Conservation (phyloP, 768 basidiomycete genomes). For the Candolleomyces efflorescens region DNA sequence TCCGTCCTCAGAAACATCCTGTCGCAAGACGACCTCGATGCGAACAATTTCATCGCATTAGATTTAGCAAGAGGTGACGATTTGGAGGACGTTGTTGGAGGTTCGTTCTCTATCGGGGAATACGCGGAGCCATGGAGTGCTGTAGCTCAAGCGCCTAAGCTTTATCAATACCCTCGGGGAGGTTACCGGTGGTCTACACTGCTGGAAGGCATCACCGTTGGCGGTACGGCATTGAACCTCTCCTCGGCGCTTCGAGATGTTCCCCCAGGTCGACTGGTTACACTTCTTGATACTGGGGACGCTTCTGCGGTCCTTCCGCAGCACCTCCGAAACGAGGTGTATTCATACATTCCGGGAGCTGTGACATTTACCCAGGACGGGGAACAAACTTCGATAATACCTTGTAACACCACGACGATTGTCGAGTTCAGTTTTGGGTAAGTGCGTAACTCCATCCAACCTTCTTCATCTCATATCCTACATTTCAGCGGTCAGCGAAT, state of each 20-base stretch:
- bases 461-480: conserved; percentile 8
- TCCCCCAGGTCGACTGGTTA: conserved; percentile 26
- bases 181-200: conserved; percentile 38
- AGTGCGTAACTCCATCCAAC: background rate
- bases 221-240: conserved; percentile 22
- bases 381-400: conserved; percentile 31
- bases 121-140: conserved; percentile 30
- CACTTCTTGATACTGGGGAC: conserved; percentile 2
- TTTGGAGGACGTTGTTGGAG: conserved; percentile 35
- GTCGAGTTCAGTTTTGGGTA: conserved; percentile 37
- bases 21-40: conserved; percentile 21
- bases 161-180: conserved; percentile 29
- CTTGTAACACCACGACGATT: conserved; percentile 29
- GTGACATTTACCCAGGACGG: conserved; percentile 14
- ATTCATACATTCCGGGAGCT: conserved; percentile 23
- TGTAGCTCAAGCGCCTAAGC: conserved; percentile 25
- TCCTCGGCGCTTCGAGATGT: conserved; percentile 25
- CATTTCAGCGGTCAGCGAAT: conserved; percentile 24
- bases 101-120: conserved; percentile 37
- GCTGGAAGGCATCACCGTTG: conserved; percentile 32
- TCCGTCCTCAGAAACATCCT: conserved; percentile 40
- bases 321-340: conserved; percentile 14
- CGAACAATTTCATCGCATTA: conserved; percentile 35
- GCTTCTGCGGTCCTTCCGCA: background rate
- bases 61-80: conserved; percentile 34